These are phyloP conservation scores for Nakazawaea siamensis DNA, from an alignment of 805 yeast species.

Conservation along the genomic window DNA sequence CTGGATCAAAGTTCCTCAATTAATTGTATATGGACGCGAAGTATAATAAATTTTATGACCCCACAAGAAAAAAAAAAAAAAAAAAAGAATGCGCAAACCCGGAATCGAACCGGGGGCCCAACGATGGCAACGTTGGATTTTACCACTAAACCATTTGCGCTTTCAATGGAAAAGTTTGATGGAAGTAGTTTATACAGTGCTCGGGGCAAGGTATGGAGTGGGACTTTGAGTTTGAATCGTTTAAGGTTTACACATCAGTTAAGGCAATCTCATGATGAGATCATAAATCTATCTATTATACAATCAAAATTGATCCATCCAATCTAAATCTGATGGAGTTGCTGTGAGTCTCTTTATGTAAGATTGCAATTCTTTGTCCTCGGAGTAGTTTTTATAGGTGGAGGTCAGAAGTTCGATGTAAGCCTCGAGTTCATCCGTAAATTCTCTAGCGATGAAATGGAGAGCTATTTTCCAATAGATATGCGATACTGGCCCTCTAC, in stretches of 20 bases:
- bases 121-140: constrained; percentile 12
- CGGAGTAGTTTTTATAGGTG: no score
- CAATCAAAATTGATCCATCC: neutral
- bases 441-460: neutral
- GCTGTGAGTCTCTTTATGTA: no score
- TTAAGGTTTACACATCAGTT: neutral
- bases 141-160: constrained; percentile 12
- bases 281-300: no score
- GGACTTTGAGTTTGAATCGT: no score
- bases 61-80: neutral
- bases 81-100: constrained; percentile 11
- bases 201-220: no score
- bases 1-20: no score
- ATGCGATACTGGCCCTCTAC: constrained; percentile 7
- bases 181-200: no score
- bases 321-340: no score
- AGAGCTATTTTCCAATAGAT: constrained; percentile 18
- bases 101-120: constrained; percentile 13
- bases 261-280: no score
- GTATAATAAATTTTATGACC: neutral
- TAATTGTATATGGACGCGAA: neutral
- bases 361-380: no score
- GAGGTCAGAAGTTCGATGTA: no score
- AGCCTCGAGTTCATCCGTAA: neutral
- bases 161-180: neutral